phyloP scores from a whole-genome alignment of 371 early-diverging fungal genomes.

The Rhizopus sp. region DNA sequence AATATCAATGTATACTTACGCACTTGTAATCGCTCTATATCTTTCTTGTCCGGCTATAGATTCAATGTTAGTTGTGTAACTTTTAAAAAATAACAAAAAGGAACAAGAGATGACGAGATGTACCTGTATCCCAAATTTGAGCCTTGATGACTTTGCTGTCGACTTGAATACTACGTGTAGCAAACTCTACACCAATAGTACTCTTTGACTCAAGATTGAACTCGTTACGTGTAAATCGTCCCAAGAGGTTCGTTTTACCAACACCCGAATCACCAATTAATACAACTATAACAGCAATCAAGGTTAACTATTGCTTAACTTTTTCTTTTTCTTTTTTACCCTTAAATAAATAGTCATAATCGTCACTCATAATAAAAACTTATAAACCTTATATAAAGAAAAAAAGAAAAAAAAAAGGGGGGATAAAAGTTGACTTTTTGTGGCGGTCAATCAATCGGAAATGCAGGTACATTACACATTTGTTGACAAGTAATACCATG shows the following conservation, averaged over 20 bases:
- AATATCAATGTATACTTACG: constrained; percentile 58
- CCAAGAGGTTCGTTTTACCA: constrained; percentile 99
- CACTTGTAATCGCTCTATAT: constrained; percentile 87
- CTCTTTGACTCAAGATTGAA: constrained; percentile 98
- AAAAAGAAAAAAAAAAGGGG: constrained; percentile 7
- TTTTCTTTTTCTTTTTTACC: constrained; percentile 13
- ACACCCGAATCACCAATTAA: constrained; percentile 99
- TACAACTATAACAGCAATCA: constrained; percentile 73
- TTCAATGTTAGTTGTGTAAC: constrained; percentile 6
- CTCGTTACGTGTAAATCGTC: constrained; percentile 97
- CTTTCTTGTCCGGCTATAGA: constrained; percentile 85
- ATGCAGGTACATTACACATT: too few relatives aligned
- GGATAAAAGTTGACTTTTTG: too few relatives aligned
- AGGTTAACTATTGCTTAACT: constrained; percentile 7
- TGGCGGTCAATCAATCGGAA: too few relatives aligned
- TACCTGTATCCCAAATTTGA: constrained; percentile 97
- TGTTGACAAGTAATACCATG: too few relatives aligned
- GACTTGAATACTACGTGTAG: constrained; percentile 96
- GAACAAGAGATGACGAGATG: constrained; percentile 10
- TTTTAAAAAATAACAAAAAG: background rate
- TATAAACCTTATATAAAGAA: constrained; percentile 2
- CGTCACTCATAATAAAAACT: constrained; percentile 18
- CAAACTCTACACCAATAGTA: constrained; percentile 99
- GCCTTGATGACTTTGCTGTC: constrained; percentile 98
- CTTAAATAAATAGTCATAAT: constrained; percentile 30